Percentiles rank a stretch among this genome's conserved stretches.
Conservation (phyloP, 2,329 filamentous ascomycete genomes). For the Lecanosticta acicola region DNA sequence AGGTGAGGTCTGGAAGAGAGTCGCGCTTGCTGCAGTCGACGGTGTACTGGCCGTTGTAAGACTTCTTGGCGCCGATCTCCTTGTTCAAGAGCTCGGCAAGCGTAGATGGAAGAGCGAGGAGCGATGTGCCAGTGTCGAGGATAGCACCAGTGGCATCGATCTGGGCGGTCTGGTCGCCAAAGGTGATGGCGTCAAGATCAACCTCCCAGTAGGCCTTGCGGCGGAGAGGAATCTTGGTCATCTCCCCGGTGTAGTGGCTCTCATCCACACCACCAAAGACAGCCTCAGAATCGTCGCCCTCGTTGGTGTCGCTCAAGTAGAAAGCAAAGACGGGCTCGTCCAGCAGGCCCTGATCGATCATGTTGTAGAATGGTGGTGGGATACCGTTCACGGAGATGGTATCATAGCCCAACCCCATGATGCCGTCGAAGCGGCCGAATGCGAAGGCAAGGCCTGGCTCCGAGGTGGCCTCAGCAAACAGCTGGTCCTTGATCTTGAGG, state of each 20-base stretch:
- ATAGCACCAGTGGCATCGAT: slow-evolving; percentile 94
- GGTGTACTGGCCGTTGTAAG: slow-evolving; percentile 93
- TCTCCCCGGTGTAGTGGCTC: slow-evolving; percentile 74
- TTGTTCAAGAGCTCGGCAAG: slow-evolving; percentile 94
- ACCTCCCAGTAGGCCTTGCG: slow-evolving; percentile 99
- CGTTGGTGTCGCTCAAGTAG: slow-evolving; percentile 75
- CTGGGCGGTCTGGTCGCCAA: slow-evolving; percentile 79
- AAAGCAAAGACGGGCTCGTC: slow-evolving; percentile 95
- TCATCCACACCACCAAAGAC: slow-evolving; percentile 85
- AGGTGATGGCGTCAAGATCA: slow-evolving; percentile 83
- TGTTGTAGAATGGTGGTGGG: slow-evolving; percentile 91
- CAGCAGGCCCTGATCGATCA: slow-evolving; percentile 82
- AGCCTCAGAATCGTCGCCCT: slow-evolving; percentile 72
- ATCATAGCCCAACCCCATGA: slow-evolving; percentile 89
- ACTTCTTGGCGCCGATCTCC: slow-evolving; percentile 97
- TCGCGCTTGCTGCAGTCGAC: slow-evolving; percentile 82
- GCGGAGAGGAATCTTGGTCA: slow-evolving; percentile 88
- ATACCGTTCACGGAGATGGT: slow-evolving; percentile 96
- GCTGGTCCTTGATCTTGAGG: slow-evolving; percentile 77
- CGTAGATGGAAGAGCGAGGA: slow-evolving; percentile 87
- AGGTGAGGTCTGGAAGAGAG: slow-evolving; percentile 81
- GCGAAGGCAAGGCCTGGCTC: slow-evolving; percentile 97
- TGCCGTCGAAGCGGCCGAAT: slow-evolving; percentile 95
- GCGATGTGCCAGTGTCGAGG: slow-evolving; percentile 94
- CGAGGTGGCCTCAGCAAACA: slow-evolving; percentile 92